phyloP scores from a whole-genome alignment of 495 filamentous ascomycete species.

The Daldinia concentrica region DNA sequence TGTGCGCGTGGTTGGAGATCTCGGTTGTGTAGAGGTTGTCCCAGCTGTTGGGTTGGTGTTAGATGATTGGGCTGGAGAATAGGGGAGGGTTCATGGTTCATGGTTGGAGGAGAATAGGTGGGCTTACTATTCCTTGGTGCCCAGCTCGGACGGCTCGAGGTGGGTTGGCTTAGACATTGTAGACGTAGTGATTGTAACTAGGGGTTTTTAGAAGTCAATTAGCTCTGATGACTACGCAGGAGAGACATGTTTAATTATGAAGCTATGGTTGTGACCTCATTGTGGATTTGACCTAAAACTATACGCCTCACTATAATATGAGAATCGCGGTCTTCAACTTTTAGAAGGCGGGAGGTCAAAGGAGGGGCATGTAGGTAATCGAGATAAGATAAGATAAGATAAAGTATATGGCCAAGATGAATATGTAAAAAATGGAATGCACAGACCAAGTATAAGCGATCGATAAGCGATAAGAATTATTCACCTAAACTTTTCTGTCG shows the following conservation, averaged over 20 bases:
- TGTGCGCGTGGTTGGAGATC: conserved; percentile 65
- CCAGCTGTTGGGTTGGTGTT: conserved; percentile 62
- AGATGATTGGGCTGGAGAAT: neutral
- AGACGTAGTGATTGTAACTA: neutral
- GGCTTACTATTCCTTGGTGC: conserved; percentile 75
- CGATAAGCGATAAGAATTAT: conserved; percentile 20
- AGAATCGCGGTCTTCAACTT: neutral
- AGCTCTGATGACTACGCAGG: neutral
- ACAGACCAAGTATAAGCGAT: neutral
- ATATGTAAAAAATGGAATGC: neutral
- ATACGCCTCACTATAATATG: neutral
- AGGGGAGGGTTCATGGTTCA: too few species aligned
- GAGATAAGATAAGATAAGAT: conserved; percentile 1
- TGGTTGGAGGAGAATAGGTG: neutral
- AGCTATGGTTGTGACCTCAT: neutral
- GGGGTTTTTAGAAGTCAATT: neutral
- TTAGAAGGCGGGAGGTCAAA: conserved; percentile 10
- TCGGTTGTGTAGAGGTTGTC: conserved; percentile 71
- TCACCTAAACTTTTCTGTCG: conserved; percentile 37
- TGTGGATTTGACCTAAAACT: neutral
- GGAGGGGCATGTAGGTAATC: conserved; percentile 19
- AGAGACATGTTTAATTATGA: neutral
- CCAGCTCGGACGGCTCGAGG: conserved; percentile 70
- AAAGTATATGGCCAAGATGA: neutral
- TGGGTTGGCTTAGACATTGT: conserved; percentile 51